Percentiles rank a stretch among this genome's conserved stretches.
Evolutionary conservation across 2,329 filamentous ascomycete genomes (phyloP).

Genomic region (Arthrinium puccinioides): DNA sequence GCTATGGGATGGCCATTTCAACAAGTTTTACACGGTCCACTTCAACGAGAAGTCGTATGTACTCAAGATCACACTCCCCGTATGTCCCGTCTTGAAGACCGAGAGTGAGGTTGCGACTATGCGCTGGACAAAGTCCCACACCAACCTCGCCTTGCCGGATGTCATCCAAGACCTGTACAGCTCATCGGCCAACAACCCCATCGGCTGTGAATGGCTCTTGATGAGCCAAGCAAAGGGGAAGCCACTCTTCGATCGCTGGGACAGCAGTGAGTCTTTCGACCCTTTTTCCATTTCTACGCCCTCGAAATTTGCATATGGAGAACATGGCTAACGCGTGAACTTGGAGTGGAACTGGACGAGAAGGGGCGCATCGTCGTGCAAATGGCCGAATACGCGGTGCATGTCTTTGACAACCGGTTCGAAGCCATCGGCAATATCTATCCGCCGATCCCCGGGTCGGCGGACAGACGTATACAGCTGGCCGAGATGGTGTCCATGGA

Average conservation of each 20-base stretch:
- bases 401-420: conserved; percentile 12
- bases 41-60: conserved; percentile 21
- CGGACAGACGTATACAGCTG: conserved; percentile 5
- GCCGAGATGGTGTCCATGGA: conserved; percentile 18
- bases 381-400: conserved; percentile 15
- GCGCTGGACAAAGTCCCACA: conserved; percentile 14
- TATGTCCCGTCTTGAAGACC: conserved; percentile 17
- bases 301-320: too few species aligned
- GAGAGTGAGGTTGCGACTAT: conserved; percentile 23
- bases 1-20: conserved; percentile 13
- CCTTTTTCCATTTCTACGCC: too few species aligned
- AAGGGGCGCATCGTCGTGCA: conserved; percentile 22
- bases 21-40: conserved; percentile 16
- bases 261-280: too few species aligned
- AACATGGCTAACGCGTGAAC: too few species aligned
- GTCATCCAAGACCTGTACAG: conserved; percentile 12
- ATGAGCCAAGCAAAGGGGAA: conserved; percentile 18
- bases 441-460: conserved; percentile 1
- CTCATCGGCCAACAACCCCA: conserved; percentile 12
- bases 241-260: conserved; percentile 19
- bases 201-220: conserved; percentile 24
- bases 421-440: conserved; percentile 22
- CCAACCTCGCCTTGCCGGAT: conserved; percentile 16
- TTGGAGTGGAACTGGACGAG: conserved; percentile 8
- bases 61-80: conserved; percentile 18